phyloP scores from a whole-genome alignment of 805 yeast species.

The Kazachstania psychrophila region DNA sequence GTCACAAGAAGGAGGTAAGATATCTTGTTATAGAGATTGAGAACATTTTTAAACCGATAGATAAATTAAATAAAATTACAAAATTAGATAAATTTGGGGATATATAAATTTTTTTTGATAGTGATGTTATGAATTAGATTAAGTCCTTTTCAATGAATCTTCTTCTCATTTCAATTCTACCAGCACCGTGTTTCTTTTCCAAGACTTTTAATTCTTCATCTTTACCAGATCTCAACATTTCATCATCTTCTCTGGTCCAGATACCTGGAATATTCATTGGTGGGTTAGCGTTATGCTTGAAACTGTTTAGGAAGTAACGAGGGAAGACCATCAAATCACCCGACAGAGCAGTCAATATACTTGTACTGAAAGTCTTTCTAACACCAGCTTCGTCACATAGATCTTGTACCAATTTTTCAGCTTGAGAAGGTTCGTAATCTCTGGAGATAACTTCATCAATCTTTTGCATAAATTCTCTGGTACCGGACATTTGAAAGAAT shows the following conservation, averaged over 20 bases:
- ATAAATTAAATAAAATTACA: too few relatives aligned
- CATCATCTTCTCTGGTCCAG: slow-evolving; percentile 39
- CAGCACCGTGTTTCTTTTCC: slow-evolving; percentile 33
- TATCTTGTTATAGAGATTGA: too few relatives aligned
- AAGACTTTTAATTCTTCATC: slow-evolving; percentile 30
- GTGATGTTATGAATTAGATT: too few relatives aligned
- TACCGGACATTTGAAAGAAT: slow-evolving; percentile 24
- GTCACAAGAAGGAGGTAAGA: too few relatives aligned
- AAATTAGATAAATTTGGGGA: too few relatives aligned
- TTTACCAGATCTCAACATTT: slow-evolving; percentile 27
- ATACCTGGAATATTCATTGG: slow-evolving; percentile 37
- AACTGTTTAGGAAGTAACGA: slow-evolving; percentile 34
- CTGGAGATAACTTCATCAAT: slow-evolving; percentile 34
- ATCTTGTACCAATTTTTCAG: slow-evolving; percentile 35
- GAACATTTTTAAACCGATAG: too few relatives aligned
- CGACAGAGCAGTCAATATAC: slow-evolving; percentile 35
- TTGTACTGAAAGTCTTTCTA: slow-evolving; percentile 35
- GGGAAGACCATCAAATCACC: slow-evolving; percentile 38
- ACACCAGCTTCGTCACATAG: slow-evolving; percentile 36
- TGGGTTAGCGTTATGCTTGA: slow-evolving; percentile 35
- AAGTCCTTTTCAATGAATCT: slow-evolving; percentile 32
- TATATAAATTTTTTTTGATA: too few relatives aligned
- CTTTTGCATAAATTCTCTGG: slow-evolving; percentile 29
- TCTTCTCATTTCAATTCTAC: slow-evolving; percentile 35
- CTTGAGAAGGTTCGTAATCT: slow-evolving; percentile 35